Evolutionary conservation across 139 green algal genomes (phyloP).

Genomic region (Tetradesmus obliquus): DNA sequence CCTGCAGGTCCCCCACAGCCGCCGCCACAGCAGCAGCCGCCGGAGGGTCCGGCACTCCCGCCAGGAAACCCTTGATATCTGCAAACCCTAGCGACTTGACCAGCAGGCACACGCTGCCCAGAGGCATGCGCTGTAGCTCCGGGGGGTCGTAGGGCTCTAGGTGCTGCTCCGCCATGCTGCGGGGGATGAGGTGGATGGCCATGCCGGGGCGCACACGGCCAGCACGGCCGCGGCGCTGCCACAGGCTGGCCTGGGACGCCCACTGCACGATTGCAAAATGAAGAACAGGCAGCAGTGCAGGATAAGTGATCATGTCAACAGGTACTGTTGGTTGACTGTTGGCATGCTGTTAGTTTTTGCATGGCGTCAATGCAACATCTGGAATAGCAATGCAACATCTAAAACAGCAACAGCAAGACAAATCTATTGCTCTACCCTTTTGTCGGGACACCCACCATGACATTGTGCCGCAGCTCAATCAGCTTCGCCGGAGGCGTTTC

Average conservation of each 20-base stretch:
- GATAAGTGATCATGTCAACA: too few relatives aligned
- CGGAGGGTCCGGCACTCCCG: background rate
- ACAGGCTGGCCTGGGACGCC: slow-evolving; percentile 52
- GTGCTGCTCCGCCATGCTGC: slow-evolving; percentile 36
- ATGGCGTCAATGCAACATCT: too few relatives aligned
- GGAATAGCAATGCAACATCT: too few relatives aligned
- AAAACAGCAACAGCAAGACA: too few relatives aligned
- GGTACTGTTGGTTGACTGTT: too few relatives aligned
- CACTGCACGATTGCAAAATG: slow-evolving; percentile 1
- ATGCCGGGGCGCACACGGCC: slow-evolving; percentile 58
- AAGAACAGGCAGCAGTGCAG: too few relatives aligned
- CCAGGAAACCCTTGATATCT: slow-evolving; percentile 6
- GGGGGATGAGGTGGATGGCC: slow-evolving; percentile 50
- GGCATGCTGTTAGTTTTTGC: too few relatives aligned
- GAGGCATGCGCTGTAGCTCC: slow-evolving; percentile 23
- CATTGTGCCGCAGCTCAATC: background rate
- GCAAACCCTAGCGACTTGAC: slow-evolving; percentile 19
- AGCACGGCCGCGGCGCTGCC: slow-evolving; percentile 57
- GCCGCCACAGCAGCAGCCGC: background rate
- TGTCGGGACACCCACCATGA: too few relatives aligned
- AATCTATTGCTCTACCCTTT: too few relatives aligned
- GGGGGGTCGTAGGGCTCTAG: background rate
- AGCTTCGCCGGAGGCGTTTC: background rate
- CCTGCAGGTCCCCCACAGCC: slow-evolving; percentile 6
- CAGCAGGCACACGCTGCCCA: slow-evolving; percentile 9